Percentiles rank a stretch among this genome's conserved stretches.
Conservation (phyloP, 805 yeast genomes). For the Spathaspora gorwiae region DNA sequence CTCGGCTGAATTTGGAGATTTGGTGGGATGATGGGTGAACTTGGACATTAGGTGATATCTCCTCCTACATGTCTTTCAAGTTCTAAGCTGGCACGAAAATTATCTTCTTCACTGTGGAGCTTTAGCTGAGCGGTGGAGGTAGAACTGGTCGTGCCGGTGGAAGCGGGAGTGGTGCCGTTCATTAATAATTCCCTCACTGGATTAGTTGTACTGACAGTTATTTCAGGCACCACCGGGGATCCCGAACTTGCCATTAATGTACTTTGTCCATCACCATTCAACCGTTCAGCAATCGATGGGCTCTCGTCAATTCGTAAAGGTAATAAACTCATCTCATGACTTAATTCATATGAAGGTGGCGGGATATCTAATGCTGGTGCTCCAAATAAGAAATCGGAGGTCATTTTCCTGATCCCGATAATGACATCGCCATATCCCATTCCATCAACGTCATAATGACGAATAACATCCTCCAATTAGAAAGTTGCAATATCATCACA, state of each 20-base stretch:
- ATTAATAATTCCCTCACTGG: not conserved
- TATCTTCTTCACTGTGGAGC: not conserved
- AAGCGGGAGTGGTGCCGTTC: not conserved
- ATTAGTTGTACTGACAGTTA: not conserved
- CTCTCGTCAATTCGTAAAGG: conserved; percentile 20
- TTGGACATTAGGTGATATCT: conserved; percentile 15
- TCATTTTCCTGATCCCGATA: too few relatives aligned
- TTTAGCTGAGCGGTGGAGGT: too few relatives aligned
- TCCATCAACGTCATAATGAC: too few relatives aligned
- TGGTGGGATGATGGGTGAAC: conserved; percentile 9
- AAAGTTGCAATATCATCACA: too few relatives aligned
- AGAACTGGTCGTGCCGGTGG: not conserved
- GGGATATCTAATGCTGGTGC: not conserved
- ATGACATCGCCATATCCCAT: too few relatives aligned
- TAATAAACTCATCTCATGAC: conserved; percentile 10
- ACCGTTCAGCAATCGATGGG: not conserved
- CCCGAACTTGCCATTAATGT: not conserved
- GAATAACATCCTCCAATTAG: too few relatives aligned
- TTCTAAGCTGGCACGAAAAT: too few relatives aligned
- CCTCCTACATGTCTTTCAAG: conserved; percentile 4
- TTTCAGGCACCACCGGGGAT: not conserved
- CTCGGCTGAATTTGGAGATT: not conserved
- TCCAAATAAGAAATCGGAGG: too few relatives aligned
- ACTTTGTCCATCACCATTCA: not conserved
- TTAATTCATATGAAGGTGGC: not conserved